Evolutionary conservation across 164 flowering plant species (phyloP), one percentile per base, ranked within the genome.

Genomic region (Buxus sempervirens): DNA sequence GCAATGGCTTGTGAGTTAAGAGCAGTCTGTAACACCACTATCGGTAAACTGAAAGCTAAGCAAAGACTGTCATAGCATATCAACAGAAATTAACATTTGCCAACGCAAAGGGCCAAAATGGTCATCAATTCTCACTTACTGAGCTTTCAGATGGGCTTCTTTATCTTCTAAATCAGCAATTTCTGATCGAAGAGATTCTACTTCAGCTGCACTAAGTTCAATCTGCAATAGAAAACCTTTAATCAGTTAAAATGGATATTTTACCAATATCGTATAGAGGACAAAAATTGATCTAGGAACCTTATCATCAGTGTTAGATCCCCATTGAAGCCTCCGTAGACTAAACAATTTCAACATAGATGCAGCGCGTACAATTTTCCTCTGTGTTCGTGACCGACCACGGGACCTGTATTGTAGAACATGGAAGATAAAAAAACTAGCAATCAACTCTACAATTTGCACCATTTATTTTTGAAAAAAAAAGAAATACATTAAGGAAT

Each of bases 141-240:
- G 93, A 42, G 99, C 99, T 84, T 86, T 95, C 64, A 82, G 71
- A 82, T 84, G 89, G 69, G 94, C 86, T 80, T 89, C 97, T 70
- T 87, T 84, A 78, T 95, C 97, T 78, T 89, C 99, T 69, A 87
- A 72, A 71, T 78, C 80, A 72, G 85, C 82, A 71, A 95, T 84
- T 76, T 88, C 94, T 66, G 97, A 73, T 72, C 84, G 81, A 71
- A 95, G 91, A 62, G 97, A 85, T 73, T 83, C 89, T 63, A 95
- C 62, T 80, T 95, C 90, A 23, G 78, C 85, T 68, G 83, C 84
- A 73, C 75, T 83, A 62, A 92, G 61, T 76, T 81, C 90, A 74
- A 88, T 89, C 98, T 94, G 85, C 72, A 74, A 67, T 58, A 32
- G 16, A 66, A 51, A 73, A 18, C 56, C 36, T 69, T 22, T 22